Base-by-base conservation (phyloP, 2,329 filamentous ascomycete genomes). In the Xylaria arbuscula region DNA sequence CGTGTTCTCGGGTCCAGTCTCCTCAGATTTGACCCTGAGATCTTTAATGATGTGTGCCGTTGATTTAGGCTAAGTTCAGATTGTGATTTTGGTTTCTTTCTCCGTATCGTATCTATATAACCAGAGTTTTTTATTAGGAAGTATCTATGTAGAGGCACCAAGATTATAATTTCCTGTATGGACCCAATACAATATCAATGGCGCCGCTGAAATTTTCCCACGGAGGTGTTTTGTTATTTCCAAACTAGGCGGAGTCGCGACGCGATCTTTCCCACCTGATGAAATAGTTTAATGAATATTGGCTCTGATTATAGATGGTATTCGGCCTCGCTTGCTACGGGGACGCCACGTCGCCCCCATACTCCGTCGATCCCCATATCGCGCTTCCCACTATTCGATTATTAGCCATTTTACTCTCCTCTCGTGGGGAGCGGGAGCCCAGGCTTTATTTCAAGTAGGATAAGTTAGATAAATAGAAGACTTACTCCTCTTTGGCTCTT, bases 291-390 rank as follows among this genome's bases (percentile, higher is more conserved):
- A 45, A 7, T n/a, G 40, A 7, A 45, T 45, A n/a, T 8, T 24
- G 6, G 34, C 11, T 38, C 45, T 11, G n/a, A 2, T 64, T 53
- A 79, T 42, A 78, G 57, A 62, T 79, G 77, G 58, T 79, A 79
- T 1, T 78, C 76, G 28, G 72, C 66, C 1, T 73, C 73, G 19
- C 63, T 71, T 7, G 69, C 59, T 3, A 78, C 76, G 9, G 64
- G 67, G 3, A 78, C 72, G 2, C 77, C 78, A 1, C 76, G 70
- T 40, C 73, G 72, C n/a, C 15, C 64, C 78, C 78, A 79, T 0
- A 77, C 70, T 1, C 64, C 60, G 6, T 78, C 72, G n/a, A 79
- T 77, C 8, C 68, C 65, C 77, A 79, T 79, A 11, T 79, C 76
- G n/a, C 70, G 68, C 8, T 58, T 65, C 9, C 78, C 78, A 62